Conservation (phyloP, 768 basidiomycete genomes). For the Podaxis sp. region DNA sequence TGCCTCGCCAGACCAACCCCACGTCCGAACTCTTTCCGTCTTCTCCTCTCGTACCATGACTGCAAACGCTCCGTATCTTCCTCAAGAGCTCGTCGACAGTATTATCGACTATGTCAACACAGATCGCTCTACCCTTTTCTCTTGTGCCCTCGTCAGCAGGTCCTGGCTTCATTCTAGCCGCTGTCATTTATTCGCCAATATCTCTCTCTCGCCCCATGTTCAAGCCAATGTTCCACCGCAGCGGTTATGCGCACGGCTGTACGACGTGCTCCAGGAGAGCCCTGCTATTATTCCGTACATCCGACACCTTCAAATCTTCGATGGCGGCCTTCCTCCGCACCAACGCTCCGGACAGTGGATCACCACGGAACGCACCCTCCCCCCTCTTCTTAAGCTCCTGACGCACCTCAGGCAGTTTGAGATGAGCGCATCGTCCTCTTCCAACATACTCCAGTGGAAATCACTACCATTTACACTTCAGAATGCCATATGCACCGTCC, state of each 20-base stretch:
- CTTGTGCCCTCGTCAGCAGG: conserved; percentile 32
- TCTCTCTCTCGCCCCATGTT: conserved; percentile 30
- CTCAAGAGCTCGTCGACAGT: conserved; percentile 44
- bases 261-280: conserved; percentile 25
- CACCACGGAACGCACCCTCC: conserved; percentile 31
- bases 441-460: conserved; percentile 26
- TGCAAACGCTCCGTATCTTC: conserved; percentile 22
- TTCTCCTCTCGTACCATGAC: conserved; percentile 13
- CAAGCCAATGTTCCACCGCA: conserved; percentile 23
- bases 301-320: conserved; percentile 23
- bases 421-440: conserved; percentile 28
- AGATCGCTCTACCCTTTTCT: conserved; percentile 24
- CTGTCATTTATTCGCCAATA: conserved; percentile 35
- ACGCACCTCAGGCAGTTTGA: conserved; percentile 34
- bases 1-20: neutral
- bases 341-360: conserved; percentile 30
- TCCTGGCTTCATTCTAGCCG: conserved; percentile 37
- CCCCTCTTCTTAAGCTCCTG: conserved; percentile 30
- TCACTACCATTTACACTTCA: conserved; percentile 30
- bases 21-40: conserved; percentile 7
- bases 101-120: conserved; percentile 41
- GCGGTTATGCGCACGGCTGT: conserved; percentile 31
- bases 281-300: conserved; percentile 30
- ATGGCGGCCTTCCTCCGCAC: neutral
- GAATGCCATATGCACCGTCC: conserved; percentile 29